phyloP scores from a whole-genome alignment of 73 alveolate genomes.

The Symbiodinium natans region DNA sequence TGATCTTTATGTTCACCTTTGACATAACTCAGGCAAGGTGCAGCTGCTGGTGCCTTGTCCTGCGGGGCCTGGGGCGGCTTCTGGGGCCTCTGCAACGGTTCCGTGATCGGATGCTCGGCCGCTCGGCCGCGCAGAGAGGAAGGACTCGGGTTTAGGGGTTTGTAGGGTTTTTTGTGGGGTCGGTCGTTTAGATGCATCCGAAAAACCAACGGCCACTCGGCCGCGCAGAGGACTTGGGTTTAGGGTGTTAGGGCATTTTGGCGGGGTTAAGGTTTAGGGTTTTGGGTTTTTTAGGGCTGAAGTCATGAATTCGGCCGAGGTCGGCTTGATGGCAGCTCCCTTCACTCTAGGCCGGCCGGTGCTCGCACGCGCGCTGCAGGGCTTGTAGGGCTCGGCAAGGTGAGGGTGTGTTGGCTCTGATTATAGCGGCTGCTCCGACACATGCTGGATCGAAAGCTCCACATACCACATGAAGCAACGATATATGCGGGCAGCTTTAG shows the following conservation, averaged over 20 bases:
- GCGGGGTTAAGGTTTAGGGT: too few species aligned
- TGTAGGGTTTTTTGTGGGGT: too few species aligned
- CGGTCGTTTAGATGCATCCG: too few species aligned
- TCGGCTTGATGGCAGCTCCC: slow-evolving; percentile 64
- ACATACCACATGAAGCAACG: too few species aligned
- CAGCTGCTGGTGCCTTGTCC: slow-evolving; percentile 76
- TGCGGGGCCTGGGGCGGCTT: slow-evolving; percentile 94
- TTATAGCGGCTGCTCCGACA: too few species aligned
- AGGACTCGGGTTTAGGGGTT: not conserved
- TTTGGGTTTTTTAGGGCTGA: not conserved
- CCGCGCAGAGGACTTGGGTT: too few species aligned
- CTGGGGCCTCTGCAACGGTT: slow-evolving; percentile 92
- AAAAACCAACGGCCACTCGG: too few species aligned
- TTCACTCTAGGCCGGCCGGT: slow-evolving; percentile 25
- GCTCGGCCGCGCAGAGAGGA: not conserved
- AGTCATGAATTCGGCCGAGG: not conserved
- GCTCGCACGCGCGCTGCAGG: not conserved
- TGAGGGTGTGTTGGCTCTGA: not conserved
- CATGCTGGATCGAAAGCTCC: too few species aligned
- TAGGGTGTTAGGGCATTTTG: too few species aligned
- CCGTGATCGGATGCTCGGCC: slow-evolving; percentile 61
- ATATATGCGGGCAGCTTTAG: too few species aligned
- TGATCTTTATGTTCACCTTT: not conserved
- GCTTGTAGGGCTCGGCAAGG: too few species aligned
- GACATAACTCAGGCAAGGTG: slow-evolving; percentile 29